phyloP scores from a whole-genome alignment of 2,329 filamentous ascomycete species.

The Colletotrichum trifolii region DNA sequence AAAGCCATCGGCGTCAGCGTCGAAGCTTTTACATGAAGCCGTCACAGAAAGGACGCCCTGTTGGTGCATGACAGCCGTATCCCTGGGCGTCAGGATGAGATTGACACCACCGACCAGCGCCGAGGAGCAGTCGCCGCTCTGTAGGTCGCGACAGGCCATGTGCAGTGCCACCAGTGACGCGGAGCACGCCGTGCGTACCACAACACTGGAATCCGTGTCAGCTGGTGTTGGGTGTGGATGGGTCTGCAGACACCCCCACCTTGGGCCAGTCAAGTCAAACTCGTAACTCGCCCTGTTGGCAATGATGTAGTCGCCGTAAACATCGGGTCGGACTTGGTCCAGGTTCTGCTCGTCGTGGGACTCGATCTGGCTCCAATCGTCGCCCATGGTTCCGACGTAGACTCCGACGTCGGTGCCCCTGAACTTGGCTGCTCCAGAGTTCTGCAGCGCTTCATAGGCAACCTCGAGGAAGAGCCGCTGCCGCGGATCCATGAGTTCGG shows the following conservation, averaged over 20 bases:
- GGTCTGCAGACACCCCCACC: slow-evolving; percentile 37
- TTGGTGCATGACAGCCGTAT: slow-evolving; percentile 45
- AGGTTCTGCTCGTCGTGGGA: slow-evolving; percentile 38
- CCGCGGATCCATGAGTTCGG: slow-evolving; percentile 37
- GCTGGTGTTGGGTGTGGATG: neutral
- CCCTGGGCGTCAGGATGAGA: slow-evolving; percentile 47
- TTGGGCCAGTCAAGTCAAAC: slow-evolving; percentile 47
- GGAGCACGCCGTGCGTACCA: slow-evolving; percentile 54
- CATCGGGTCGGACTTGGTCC: slow-evolving; percentile 39
- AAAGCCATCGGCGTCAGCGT: slow-evolving; percentile 60
- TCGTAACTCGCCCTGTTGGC: slow-evolving; percentile 49
- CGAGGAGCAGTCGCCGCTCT: slow-evolving; percentile 40
- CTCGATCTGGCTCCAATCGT: slow-evolving; percentile 41
- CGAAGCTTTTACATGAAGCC: slow-evolving; percentile 51
- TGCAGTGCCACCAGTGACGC: slow-evolving; percentile 50
- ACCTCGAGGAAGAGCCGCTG: slow-evolving; percentile 36
- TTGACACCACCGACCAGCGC: slow-evolving; percentile 51
- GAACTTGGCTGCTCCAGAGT: slow-evolving; percentile 41
- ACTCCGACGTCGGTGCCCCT: slow-evolving; percentile 42
- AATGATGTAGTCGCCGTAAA: slow-evolving; percentile 41
- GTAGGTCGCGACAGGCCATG: slow-evolving; percentile 48
- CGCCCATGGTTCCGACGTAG: slow-evolving; percentile 45
- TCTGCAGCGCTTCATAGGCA: slow-evolving; percentile 34
- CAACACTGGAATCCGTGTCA: slow-evolving; percentile 37
- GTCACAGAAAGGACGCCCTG: slow-evolving; percentile 50